Evolutionary conservation across 345 rosid genomes (phyloP).

Genomic region (Raphanus raphanistrum): DNA sequence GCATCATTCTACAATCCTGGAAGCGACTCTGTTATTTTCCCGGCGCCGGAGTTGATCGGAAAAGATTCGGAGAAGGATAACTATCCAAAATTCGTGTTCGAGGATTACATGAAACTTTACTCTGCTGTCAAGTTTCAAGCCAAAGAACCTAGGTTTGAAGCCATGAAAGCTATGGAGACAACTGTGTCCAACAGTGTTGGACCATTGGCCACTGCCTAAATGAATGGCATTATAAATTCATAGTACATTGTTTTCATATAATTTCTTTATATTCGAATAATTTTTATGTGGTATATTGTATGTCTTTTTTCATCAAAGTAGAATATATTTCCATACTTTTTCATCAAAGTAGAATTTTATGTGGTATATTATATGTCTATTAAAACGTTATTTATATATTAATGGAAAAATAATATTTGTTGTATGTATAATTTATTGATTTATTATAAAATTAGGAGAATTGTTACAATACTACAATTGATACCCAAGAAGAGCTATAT

Average conservation of each 20-base stretch:
- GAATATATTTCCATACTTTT: too few relatives aligned
- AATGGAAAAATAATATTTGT: background rate
- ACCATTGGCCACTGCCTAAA: constrained; percentile 26
- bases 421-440: background rate
- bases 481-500: constrained; percentile 3
- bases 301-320: too few relatives aligned
- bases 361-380: constrained; percentile 12
- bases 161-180: constrained; percentile 64
- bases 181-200: constrained; percentile 16
- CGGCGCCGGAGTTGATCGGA: constrained; percentile 69
- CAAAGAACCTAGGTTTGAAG: constrained; percentile 94
- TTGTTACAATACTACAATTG: background rate
- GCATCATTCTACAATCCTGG: constrained; percentile 98
- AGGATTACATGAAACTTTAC: constrained; percentile 90
- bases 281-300: constrained; percentile 4
- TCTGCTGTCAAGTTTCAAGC: constrained; percentile 75
- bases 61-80: constrained; percentile 45
- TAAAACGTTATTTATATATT: background rate
- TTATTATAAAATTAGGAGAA: background rate
- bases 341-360: too few relatives aligned
- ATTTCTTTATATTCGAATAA: background rate
- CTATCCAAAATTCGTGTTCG: constrained; percentile 82
- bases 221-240: background rate
- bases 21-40: constrained; percentile 74
- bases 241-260: constrained; percentile 11